Evolutionary conservation across 129 eudicot genomes (phyloP).

Genomic region (Tanacetum coccineum): DNA sequence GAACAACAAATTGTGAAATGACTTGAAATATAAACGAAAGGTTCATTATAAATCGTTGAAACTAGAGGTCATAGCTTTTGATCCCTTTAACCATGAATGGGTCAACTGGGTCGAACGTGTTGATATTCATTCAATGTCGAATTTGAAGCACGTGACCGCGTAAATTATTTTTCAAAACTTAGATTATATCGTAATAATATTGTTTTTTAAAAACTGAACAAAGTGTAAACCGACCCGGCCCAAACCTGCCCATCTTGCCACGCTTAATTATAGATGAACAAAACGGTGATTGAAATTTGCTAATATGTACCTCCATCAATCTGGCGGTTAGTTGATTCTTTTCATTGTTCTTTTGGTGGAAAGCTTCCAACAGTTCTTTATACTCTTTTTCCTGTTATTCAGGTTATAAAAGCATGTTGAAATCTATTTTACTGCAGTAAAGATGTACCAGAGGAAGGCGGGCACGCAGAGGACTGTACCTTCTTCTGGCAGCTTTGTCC

Average conservation of each 20-base stretch:
- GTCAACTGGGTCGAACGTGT: neutral
- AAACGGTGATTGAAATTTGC: neutral
- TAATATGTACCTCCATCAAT: conserved; percentile 55
- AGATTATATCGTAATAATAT: neutral
- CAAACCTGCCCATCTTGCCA: neutral
- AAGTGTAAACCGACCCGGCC: neutral
- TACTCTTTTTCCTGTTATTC: conserved; percentile 74
- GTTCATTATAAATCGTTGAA: neutral
- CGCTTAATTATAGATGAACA: neutral
- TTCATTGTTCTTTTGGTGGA: conserved; percentile 71
- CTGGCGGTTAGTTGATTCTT: conserved; percentile 57
- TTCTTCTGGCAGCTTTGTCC: conserved; percentile 78
- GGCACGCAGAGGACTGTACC: conserved; percentile 31
- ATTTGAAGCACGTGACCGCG: neutral
- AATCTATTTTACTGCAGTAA: neutral
- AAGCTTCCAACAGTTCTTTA: conserved; percentile 70
- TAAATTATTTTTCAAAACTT: neutral
- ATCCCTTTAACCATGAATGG: neutral
- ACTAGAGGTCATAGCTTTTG: neutral
- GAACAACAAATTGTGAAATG: conserved; percentile 4
- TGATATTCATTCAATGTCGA: neutral
- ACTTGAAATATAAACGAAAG: neutral
- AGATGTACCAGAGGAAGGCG: conserved; percentile 8
- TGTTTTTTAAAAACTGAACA: neutral
- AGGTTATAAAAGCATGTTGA: neutral